phyloP scores from a whole-genome alignment of 2,329 filamentous ascomycete genomes.

The Didymosphaeria variabile region DNA sequence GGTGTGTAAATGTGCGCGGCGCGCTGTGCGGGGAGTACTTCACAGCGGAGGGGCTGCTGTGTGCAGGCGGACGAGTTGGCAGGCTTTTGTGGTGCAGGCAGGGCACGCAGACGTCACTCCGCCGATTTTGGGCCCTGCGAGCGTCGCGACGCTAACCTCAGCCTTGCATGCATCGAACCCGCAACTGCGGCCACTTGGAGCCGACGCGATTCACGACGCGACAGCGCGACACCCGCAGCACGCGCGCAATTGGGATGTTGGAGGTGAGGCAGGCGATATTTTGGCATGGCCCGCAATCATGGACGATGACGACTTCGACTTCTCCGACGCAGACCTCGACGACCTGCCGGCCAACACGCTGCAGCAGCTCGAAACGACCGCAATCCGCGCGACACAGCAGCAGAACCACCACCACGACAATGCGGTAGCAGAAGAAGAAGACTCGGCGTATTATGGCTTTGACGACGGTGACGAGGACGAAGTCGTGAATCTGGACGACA shows the following conservation, averaged over 20 bases:
- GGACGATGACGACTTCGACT: constrained; percentile 56
- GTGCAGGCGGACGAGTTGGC: constrained; percentile 14
- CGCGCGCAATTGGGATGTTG: constrained; percentile 13
- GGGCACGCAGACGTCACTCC: constrained; percentile 12
- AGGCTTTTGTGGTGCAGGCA: constrained; percentile 7
- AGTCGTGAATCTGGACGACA: constrained; percentile 56
- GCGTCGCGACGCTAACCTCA: constrained; percentile 1
- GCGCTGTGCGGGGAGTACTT: background rate
- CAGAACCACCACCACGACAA: constrained; percentile 16
- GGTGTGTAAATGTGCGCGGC: constrained; percentile 2
- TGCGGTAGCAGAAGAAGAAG: constrained; percentile 18
- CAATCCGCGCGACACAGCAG: constrained; percentile 54
- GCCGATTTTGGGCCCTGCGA: background rate
- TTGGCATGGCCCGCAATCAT: constrained; percentile 38
- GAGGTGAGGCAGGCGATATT: background rate
- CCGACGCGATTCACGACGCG: constrained; percentile 6
- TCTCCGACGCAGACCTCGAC: constrained; percentile 56
- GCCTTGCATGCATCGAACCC: background rate
- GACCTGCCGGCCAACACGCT: constrained; percentile 56
- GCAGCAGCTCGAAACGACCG: constrained; percentile 55
- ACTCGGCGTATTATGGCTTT: constrained; percentile 53
- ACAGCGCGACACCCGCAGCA: background rate
- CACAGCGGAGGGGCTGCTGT: constrained; percentile 3
- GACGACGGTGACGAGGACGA: constrained; percentile 52
- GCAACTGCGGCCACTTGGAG: background rate